These are phyloP conservation scores for Sporothrix sp. DNA, from an alignment of 2,329 filamentous ascomycete species.

Conservation along the genomic window DNA sequence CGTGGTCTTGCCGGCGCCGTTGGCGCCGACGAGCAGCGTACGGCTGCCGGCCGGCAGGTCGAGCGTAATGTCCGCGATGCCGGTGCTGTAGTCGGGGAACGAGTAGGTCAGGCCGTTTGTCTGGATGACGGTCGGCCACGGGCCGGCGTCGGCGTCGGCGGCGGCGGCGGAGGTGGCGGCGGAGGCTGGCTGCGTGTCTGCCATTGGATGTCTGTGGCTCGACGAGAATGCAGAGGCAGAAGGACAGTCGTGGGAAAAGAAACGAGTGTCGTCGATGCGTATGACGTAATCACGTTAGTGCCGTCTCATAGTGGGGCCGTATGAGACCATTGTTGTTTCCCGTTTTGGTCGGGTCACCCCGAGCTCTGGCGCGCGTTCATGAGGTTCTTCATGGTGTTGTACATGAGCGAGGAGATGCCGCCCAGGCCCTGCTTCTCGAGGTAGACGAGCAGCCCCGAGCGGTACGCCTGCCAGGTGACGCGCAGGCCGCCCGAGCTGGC, in stretches of 20 bases:
- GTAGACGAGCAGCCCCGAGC: slow-evolving; percentile 59
- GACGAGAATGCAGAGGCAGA: not conserved
- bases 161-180: not conserved
- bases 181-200: not conserved
- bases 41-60: slow-evolving; percentile 73
- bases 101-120: slow-evolving; percentile 74
- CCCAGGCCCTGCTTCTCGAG: slow-evolving; percentile 53
- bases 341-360: not conserved
- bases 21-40: slow-evolving; percentile 88
- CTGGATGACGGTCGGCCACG: slow-evolving; percentile 52
- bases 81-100: slow-evolving; percentile 77
- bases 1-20: slow-evolving; percentile 95
- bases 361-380: slow-evolving; percentile 33
- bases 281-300: no score
- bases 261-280: no score
- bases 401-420: slow-evolving; percentile 64
- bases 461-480: slow-evolving; percentile 64
- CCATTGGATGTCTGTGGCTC: slow-evolving; percentile 7
- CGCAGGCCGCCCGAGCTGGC: slow-evolving; percentile 54
- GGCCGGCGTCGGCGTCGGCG: slow-evolving; percentile 22
- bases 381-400: slow-evolving; percentile 70
- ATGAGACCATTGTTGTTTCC: not conserved
- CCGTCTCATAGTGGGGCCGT: slow-evolving; percentile 11
- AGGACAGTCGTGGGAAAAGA: no score
- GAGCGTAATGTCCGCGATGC: slow-evolving; percentile 63